A percentile compares a stretch with the other conserved stretches of the same genome.
phyloP scores from a whole-genome alignment of 2,329 filamentous ascomycete species.

The Plectosphaerella plurivora region DNA sequence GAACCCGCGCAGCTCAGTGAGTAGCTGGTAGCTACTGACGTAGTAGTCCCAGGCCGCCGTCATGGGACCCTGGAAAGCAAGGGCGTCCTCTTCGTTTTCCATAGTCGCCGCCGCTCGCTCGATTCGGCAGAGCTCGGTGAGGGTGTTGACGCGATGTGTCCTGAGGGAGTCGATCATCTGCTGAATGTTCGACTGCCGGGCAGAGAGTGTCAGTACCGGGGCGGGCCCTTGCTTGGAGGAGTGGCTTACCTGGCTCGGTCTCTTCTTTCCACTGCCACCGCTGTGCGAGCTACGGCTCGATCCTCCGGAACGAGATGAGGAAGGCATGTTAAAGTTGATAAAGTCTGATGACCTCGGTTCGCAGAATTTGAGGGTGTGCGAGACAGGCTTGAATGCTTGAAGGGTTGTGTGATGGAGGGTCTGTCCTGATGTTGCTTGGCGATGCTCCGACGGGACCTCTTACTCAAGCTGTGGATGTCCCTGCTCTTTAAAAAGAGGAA shows the following conservation, averaged over 20 bases:
- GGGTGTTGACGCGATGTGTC: constrained; percentile 67
- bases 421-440: too few species aligned
- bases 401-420: too few species aligned
- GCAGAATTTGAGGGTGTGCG: too few species aligned
- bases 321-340: neutral
- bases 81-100: constrained; percentile 53
- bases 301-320: neutral
- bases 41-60: constrained; percentile 69
- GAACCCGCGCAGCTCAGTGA: constrained; percentile 65
- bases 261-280: neutral
- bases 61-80: constrained; percentile 58
- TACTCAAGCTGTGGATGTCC: too few species aligned
- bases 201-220: neutral
- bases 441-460: too few species aligned
- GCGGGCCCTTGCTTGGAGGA: neutral
- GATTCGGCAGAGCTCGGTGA: constrained; percentile 67
- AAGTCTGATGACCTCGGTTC: too few species aligned
- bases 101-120: constrained; percentile 60
- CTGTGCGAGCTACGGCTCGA: neutral
- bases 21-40: constrained; percentile 64
- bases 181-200: constrained; percentile 26
- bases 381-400: too few species aligned
- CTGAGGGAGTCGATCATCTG: constrained; percentile 60
- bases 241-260: neutral
- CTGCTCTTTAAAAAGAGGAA: too few species aligned